A percentile compares a stretch with the other conserved stretches of the same genome.
phyloP scores from a whole-genome alignment of 768 basidiomycete species.

The Mycena indigotica region DNA sequence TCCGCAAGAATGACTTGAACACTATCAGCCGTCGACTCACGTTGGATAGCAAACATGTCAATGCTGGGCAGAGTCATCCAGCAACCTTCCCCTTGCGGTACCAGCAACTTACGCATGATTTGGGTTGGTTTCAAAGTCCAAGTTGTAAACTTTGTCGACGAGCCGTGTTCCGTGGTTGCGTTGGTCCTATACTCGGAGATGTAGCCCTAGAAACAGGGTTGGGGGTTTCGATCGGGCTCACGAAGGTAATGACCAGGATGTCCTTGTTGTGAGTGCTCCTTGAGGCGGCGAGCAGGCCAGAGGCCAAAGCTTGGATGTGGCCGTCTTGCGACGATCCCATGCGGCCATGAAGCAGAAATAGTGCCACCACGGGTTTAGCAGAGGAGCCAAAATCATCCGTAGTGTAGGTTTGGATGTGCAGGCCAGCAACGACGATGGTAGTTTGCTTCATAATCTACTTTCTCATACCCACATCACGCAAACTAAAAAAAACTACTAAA shows the following conservation, averaged over 20 bases:
- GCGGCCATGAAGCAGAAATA: conserved; percentile 50
- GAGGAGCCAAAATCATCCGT: conserved; percentile 13
- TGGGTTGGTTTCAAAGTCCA: conserved; percentile 40
- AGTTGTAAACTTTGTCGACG: conserved; percentile 35
- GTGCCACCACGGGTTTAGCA: conserved; percentile 33
- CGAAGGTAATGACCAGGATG: conserved; percentile 43
- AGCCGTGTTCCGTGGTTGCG: conserved; percentile 48
- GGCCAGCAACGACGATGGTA: conserved; percentile 37
- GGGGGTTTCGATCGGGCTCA: conserved; percentile 21
- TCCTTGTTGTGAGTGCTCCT: conserved; percentile 18
- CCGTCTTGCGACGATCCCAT: conserved; percentile 27
- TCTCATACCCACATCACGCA: too few species aligned
- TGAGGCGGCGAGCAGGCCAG: conserved; percentile 28
- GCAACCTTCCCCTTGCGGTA: conserved; percentile 2
- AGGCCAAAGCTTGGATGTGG: conserved; percentile 29
- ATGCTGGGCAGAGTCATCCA: conserved; percentile 30
- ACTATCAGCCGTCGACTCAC: conserved; percentile 31
- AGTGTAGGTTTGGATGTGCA: conserved; percentile 39
- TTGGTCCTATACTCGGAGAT: conserved; percentile 39
- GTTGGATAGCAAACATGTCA: conserved; percentile 52
- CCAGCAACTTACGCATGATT: conserved; percentile 48
- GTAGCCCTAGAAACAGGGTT: too few species aligned
- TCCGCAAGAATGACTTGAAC: too few species aligned
- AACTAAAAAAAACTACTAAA: too few species aligned
- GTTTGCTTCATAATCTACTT: conserved; percentile 23